A percentile compares a stretch with the other conserved stretches of the same genome.
phyloP scores from a whole-genome alignment of 495 filamentous ascomycete species.

The Aspergillus cavernicola region DNA sequence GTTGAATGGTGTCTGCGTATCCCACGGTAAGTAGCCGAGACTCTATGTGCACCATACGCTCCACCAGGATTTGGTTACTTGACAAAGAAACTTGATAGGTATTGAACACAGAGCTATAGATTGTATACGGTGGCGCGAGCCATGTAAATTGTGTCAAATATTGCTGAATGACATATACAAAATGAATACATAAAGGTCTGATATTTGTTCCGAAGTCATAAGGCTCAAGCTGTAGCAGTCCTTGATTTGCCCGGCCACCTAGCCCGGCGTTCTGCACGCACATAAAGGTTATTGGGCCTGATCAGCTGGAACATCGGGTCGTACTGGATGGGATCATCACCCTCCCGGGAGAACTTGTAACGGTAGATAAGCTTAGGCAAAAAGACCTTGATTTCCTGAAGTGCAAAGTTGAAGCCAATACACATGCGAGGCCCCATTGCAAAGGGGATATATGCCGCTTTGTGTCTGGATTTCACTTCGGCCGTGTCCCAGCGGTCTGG shows the following conservation, averaged over 20 bases:
- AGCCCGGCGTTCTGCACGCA: constrained; percentile 40
- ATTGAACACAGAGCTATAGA: no score
- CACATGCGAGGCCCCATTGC: constrained; percentile 47
- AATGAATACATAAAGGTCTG: no score
- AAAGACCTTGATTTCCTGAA: constrained; percentile 51
- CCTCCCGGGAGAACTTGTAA: constrained; percentile 46
- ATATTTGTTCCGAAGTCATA: no score
- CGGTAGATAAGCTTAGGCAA: constrained; percentile 49
- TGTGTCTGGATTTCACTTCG: constrained; percentile 41
- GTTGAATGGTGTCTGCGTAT: no score
- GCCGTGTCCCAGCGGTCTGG: constrained; percentile 54
- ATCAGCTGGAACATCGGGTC: constrained; percentile 56
- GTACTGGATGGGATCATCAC: constrained; percentile 45
- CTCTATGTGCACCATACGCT: no score
- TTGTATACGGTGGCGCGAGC: no score
- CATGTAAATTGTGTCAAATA: no score
- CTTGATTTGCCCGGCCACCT: constrained; percentile 36
- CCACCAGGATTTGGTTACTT: no score
- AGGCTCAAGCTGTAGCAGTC: not conserved
- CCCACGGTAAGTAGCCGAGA: no score
- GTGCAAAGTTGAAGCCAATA: constrained; percentile 57
- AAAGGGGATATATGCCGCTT: constrained; percentile 49
- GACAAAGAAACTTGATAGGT: no score
- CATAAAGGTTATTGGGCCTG: constrained; percentile 54
- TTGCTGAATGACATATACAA: no score